Conservation (phyloP, 2,329 filamentous ascomycete genomes). For the Huntiella omanensis region DNA sequence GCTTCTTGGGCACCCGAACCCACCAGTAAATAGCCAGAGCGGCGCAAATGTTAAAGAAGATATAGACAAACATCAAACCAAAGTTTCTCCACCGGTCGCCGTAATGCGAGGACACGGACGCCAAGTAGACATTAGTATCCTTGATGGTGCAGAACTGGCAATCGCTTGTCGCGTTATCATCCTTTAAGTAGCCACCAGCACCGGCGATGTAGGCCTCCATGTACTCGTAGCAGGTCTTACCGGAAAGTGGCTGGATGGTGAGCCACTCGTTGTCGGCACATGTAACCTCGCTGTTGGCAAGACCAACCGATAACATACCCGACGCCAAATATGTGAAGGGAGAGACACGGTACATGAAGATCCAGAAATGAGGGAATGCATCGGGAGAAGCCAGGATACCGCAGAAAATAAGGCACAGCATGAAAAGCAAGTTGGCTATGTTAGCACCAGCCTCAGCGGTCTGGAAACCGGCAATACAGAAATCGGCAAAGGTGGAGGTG, state of each 20-base stretch:
- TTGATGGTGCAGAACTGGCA: constrained; percentile 38
- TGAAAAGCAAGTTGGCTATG: constrained; percentile 57
- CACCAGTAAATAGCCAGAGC: constrained; percentile 39
- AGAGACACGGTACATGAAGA: constrained; percentile 66
- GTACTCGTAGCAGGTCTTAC: constrained; percentile 42
- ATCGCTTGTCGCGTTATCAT: constrained; percentile 24
- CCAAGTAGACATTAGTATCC: constrained; percentile 33
- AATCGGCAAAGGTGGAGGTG: constrained; percentile 61
- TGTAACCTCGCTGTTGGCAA: constrained; percentile 45
- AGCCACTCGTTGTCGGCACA: constrained; percentile 56
- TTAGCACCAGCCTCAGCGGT: constrained; percentile 59
- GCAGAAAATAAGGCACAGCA: constrained; percentile 55
- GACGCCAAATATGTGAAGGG: constrained; percentile 69
- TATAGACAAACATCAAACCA: constrained; percentile 41
- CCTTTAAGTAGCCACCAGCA: constrained; percentile 34
- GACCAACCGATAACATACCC: constrained; percentile 49
- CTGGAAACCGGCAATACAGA: constrained; percentile 59
- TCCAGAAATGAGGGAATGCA: constrained; percentile 55
- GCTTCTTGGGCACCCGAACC: constrained; percentile 26
- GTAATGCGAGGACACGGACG: constrained; percentile 31
- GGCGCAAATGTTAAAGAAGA: constrained; percentile 37
- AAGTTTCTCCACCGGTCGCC: constrained; percentile 49
- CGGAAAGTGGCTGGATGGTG: constrained; percentile 39
- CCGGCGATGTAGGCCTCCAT: constrained; percentile 28
- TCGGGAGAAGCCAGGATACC: constrained; percentile 49